Base-by-base conservation (phyloP, 169 alveolate genomes). In the Cryptosporidium sp. region DNA sequence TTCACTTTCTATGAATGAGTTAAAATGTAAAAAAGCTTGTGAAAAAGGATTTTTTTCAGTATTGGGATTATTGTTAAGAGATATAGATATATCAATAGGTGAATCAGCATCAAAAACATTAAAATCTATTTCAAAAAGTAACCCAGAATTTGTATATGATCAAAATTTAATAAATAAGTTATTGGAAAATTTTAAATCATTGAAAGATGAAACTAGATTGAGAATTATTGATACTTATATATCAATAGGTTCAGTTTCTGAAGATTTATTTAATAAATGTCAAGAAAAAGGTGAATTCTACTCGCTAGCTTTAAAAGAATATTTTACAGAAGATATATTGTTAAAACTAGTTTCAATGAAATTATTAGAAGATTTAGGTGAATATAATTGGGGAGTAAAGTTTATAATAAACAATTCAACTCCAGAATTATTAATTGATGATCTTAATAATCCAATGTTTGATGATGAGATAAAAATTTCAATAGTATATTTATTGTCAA, bases 201-300 rank as follows among this genome's bases (percentile, higher is more conserved):
- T 80, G 45, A 80, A 80, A 33, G 75, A 61, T 44, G 89, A 80
- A 29, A 60, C 89, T 0, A 80, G 89, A 44, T 35, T 80, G 1
- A 60, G 89, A 48, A 80, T 80, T 39, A 42, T 80, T 37, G 89
- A 65, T 42, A 44, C 75, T 12, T 80, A 62, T 42, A 60, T 80
- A n/a, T 60, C 73, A n/a, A 80, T 80, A 42, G 89, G 89, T 23
- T 80, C 89, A n/a, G 29, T 44, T 48, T 80, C 89, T 10, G 89
- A 80, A 29, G 69, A 62, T 2, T 14, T 80, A 42, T 80, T 80
- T 62, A 53, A 80, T 21, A 60, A n/a, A 21, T 80, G 89, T 18
- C 80, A 80, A 65, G 75, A 80, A 80, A 80, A 80, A 29, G 75
- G 89, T 29, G 67, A 29, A 14, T 61, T 80, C 53, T 80, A 62